These are phyloP conservation scores for Casuarina equisetifolia DNA, from an alignment of 306 rosid species.

Conservation along the genomic window DNA sequence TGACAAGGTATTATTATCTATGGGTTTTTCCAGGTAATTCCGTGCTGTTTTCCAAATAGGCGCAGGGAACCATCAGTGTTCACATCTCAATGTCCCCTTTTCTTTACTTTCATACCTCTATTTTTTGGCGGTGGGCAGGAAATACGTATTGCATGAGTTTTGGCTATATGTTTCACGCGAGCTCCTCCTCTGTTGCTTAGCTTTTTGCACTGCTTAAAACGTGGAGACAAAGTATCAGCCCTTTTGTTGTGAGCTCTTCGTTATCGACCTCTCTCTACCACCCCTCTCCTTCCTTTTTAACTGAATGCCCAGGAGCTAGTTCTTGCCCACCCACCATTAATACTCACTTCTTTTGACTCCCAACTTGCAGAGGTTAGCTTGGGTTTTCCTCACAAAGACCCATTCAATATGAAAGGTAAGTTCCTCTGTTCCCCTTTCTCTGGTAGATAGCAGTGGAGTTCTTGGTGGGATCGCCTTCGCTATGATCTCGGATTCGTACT, in stretches of 20 bases:
- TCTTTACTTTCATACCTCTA: too few species aligned
- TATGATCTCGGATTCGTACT: too few species aligned
- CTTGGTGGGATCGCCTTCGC: too few species aligned
- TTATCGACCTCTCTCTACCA: not conserved
- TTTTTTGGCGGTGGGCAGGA: too few species aligned
- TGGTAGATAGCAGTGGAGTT: too few species aligned
- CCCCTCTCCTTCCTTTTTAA: not conserved
- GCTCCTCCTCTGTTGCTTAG: not conserved
- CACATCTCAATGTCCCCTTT: too few species aligned
- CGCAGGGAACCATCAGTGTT: too few species aligned
- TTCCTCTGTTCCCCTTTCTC: not conserved
- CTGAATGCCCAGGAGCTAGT: not conserved
- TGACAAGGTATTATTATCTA: too few species aligned
- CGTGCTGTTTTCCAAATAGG: too few species aligned
- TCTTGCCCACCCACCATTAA: not conserved
- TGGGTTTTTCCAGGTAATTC: too few species aligned
- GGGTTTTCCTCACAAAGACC: not conserved
- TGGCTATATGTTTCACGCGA: not conserved
- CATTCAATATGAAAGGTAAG: not conserved
- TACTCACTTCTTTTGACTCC: not conserved
- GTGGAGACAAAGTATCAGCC: not conserved
- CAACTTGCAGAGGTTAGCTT: not conserved
- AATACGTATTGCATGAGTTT: too few species aligned
- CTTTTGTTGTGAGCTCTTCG: not conserved
- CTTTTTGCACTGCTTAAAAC: constrained; percentile 11